Evolutionary conservation across 164 flowering plant genomes (phyloP).

Genomic region (Liriodendron chinense): DNA sequence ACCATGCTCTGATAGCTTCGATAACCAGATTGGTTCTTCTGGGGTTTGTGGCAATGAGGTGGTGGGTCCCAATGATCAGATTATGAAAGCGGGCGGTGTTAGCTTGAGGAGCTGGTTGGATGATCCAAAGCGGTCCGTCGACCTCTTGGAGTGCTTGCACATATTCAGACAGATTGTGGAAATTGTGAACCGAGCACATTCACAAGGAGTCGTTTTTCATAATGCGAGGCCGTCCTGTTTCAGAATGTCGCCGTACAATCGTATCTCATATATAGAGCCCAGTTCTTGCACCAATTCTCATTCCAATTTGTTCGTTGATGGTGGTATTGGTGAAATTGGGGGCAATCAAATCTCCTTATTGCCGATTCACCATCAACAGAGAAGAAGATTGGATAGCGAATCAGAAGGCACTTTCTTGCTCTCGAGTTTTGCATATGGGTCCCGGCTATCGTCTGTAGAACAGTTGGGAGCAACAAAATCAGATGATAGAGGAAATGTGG

Average conservation of each 20-base stretch:
- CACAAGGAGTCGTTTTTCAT: conserved; percentile 75
- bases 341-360: conserved; percentile 32
- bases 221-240: conserved; percentile 95
- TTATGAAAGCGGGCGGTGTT: conserved; percentile 53
- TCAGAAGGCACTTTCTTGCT: conserved; percentile 54
- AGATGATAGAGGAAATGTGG: conserved; percentile 18
- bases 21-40: conserved; percentile 40
- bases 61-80: conserved; percentile 21
- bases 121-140: conserved; percentile 61
- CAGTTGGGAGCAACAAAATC: conserved; percentile 22
- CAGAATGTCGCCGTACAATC: conserved; percentile 83
- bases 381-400: conserved; percentile 23
- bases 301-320: conserved; percentile 66
- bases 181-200: conserved; percentile 75
- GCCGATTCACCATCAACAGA: conserved; percentile 19
- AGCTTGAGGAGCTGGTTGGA: conserved; percentile 96
- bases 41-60: conserved; percentile 40
- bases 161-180: conserved; percentile 84
- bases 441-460: conserved; percentile 20
- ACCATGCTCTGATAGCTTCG: conserved; percentile 27
- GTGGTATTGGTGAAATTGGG: conserved; percentile 27
- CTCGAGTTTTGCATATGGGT: conserved; percentile 35
- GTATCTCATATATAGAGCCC: conserved; percentile 82
- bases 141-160: conserved; percentile 74
- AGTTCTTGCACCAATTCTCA: conserved; percentile 77